Base-by-base conservation (phyloP, 2,329 filamentous ascomycete genomes). In the Talaromyces piceae region DNA sequence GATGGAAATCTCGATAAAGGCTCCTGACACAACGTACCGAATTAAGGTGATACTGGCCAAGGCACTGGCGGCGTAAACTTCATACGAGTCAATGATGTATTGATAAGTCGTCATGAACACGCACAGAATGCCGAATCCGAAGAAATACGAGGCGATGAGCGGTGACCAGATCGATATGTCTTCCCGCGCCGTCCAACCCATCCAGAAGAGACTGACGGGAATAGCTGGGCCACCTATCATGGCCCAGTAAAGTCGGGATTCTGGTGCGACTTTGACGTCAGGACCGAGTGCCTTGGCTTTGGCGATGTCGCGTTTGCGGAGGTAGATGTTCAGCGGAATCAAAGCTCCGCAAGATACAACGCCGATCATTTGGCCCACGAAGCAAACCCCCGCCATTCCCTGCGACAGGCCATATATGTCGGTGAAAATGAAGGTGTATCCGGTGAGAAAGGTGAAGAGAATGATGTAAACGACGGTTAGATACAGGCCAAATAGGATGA, bases 81-180 rank as follows among this genome's bases (percentile, higher is more conserved):
- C 75, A 53, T 80, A 82, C 13, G 68, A 70, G 55, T 81, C 78
- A 44, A 81, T 80, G 51, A 82, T 75, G 59, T 81, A 82, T 62
- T 77, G 71, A 47, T 78, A 78, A 45, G 65, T 71, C 49, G 68
- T 71, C 51, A 78, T 73, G 58, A 77, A 78, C 3, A 78, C 65
- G 33, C 70, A 70, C 9, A 75, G 63, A 37, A 77, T 67, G 0
- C 73, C 75, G 50, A 73, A 73, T 2, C 77, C 77, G 55, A 80
- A 79, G 0, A 79, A 57, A 1, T 76, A 73, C 20, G 70, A 77
- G 0, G 77, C 75, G 3, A 63, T 46, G 50, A 71, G 67, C 26
- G 1, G 61, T 57, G 27, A 59, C 56, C 22, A 66, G 61, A 65
- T 67, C 75, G 56, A 72, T 5, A 76, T 64, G 2, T 59, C 57